phyloP scores from a whole-genome alignment of 2,329 filamentous ascomycete genomes.

The Exophiala dermatitidis region DNA sequence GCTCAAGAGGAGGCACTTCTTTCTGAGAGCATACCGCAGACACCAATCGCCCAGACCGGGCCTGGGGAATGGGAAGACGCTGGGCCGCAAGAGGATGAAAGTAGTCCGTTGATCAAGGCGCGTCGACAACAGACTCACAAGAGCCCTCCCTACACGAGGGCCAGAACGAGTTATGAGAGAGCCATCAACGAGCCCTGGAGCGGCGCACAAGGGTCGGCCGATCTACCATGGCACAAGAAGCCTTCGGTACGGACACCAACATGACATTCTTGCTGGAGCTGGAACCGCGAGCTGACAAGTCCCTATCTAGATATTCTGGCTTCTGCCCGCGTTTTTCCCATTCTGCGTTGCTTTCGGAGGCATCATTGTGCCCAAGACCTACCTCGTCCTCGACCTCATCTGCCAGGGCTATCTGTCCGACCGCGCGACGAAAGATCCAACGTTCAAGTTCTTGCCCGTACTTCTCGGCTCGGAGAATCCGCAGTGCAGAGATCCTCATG shows the following conservation, averaged over 20 bases:
- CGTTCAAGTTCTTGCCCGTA: conserved; percentile 56
- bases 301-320: conserved; percentile 63
- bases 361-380: conserved; percentile 76
- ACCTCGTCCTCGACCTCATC: conserved; percentile 74
- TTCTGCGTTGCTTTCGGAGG: conserved; percentile 84
- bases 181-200: conserved; percentile 26
- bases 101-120: conserved; percentile 28
- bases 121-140: conserved; percentile 11
- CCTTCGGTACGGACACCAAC: conserved; percentile 40
- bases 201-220: conserved; percentile 33
- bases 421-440: conserved; percentile 51
- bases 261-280: conserved; percentile 9
- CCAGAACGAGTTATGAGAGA: conserved; percentile 20
- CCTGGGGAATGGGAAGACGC: conserved; percentile 18
- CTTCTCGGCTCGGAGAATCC: conserved; percentile 63
- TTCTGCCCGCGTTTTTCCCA: conserved; percentile 70
- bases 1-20: conserved; percentile 29
- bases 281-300: no score
- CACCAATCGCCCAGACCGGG: conserved; percentile 1
- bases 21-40: conserved; percentile 8
- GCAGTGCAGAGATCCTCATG: conserved; percentile 71
- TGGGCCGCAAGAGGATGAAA: conserved; percentile 26
- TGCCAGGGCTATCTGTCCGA: conserved; percentile 78
- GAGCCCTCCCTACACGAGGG: conserved; percentile 9
- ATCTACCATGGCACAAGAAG: conserved; percentile 43